Percentiles rank a stretch among this genome's conserved stretches.
These are phyloP conservation scores for Flueggea neowawraea DNA, from an alignment of 441 rosid genomes.

Conservation along the genomic window DNA sequence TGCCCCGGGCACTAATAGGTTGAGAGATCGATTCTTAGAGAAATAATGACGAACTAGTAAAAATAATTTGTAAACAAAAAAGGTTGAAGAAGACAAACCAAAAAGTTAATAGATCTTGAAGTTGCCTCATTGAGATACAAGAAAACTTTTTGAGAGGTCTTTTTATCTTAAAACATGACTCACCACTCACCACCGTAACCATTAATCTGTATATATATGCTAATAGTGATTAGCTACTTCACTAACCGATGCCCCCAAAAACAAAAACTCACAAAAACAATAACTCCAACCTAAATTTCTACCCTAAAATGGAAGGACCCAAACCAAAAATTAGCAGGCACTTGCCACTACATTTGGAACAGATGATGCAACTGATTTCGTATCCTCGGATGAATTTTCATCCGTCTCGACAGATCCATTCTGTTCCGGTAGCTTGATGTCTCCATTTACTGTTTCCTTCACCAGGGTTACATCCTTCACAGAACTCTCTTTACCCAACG, in stretches of 20 bases:
- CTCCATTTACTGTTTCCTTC: slow-evolving; percentile 30
- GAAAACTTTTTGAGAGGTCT: not conserved
- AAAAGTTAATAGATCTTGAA: not conserved
- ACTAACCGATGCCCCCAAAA: not conserved
- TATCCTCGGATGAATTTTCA: slow-evolving; percentile 16
- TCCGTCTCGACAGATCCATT: slow-evolving; percentile 22
- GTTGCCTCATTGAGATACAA: not conserved
- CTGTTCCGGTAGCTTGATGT: slow-evolving; percentile 30
- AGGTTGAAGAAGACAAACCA: not conserved
- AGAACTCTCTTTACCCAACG: slow-evolving; percentile 15
- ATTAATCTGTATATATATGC: not conserved
- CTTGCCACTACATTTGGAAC: slow-evolving; percentile 32
- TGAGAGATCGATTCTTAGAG: too few species aligned
- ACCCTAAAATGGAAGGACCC: slow-evolving; percentile 2
- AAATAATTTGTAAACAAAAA: too few species aligned
- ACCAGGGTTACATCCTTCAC: slow-evolving; percentile 21
- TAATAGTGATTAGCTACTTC: slow-evolving; percentile 3
- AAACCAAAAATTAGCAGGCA: slow-evolving; percentile 37
- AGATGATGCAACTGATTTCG: slow-evolving; percentile 16
- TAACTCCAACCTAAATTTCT: not conserved
- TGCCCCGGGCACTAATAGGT: too few species aligned
- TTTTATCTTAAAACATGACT: not conserved
- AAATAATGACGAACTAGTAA: too few species aligned
- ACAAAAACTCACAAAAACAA: not conserved
- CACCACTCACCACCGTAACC: not conserved